Evolutionary conservation across 345 rosid species (phyloP).

Genomic region (Orychophragmus violaceus): DNA sequence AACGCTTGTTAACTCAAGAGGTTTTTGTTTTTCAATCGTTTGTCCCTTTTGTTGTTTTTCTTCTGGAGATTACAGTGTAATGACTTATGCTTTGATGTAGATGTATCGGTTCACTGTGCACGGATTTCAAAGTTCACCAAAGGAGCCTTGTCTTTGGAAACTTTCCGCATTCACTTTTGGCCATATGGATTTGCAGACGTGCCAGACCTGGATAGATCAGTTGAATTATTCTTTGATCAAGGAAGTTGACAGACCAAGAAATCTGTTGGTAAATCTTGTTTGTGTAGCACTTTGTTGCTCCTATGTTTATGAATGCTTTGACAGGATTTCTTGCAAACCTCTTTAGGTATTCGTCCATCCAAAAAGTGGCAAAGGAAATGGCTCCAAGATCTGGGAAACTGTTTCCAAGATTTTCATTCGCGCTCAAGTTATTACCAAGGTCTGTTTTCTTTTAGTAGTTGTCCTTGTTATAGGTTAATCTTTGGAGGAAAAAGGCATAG

Average conservation of each 20-base stretch:
- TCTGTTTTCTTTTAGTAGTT: slow-evolving; percentile 6
- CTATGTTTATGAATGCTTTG: neutral
- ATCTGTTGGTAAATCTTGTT: slow-evolving; percentile 51
- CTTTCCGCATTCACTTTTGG: slow-evolving; percentile 50
- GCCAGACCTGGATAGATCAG: slow-evolving; percentile 64
- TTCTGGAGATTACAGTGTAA: neutral
- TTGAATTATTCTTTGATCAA: slow-evolving; percentile 45
- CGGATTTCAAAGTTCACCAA: slow-evolving; percentile 44
- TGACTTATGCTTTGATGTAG: slow-evolving; percentile 34
- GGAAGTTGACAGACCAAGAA: slow-evolving; percentile 66
- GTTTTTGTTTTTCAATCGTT: slow-evolving; percentile 32
- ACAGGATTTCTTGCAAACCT: slow-evolving; percentile 19
- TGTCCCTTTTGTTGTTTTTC: neutral
- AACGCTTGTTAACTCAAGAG: slow-evolving; percentile 36
- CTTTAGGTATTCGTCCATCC: slow-evolving; percentile 81
- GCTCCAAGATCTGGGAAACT: slow-evolving; percentile 62
- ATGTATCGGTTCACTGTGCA: slow-evolving; percentile 60
- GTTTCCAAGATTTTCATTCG: slow-evolving; percentile 68
- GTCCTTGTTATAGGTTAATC: neutral
- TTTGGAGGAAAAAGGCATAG: neutral
- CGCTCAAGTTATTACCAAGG: slow-evolving; percentile 73
- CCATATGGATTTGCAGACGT: slow-evolving; percentile 54
- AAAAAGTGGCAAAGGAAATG: slow-evolving; percentile 77
- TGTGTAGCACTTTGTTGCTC: neutral
- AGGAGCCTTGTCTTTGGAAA: slow-evolving; percentile 65